Base-by-base conservation (phyloP, 2,329 filamentous ascomycete species). In the Talaromyces pinophilus region DNA sequence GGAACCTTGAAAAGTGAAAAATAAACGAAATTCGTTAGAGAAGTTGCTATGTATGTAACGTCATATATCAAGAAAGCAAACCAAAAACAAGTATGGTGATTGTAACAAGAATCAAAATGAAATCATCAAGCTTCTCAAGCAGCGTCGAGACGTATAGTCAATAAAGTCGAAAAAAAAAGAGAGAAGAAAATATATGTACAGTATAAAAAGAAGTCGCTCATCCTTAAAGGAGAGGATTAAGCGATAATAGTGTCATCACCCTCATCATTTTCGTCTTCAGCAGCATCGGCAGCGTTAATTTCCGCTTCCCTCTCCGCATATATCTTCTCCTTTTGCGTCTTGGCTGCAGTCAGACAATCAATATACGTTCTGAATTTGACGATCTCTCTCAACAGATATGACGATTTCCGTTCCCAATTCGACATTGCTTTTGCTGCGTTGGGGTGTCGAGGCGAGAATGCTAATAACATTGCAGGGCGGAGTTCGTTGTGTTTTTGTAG, bases 321-420 rank as follows among this genome's bases (percentile, higher is more conserved):
- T 50, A 97, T 89, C 74, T 89, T 89, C 55, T 86, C 84, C 75
- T 91, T 93, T 64, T 88, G 84, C 38, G 76, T 80, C 71, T 91
- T 87, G 0, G 93, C 93, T 44, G 87, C 86, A 66, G 88, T 84
- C 61, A 99, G 81, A 40, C 88, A 89, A 77, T 98, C 95, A 71
- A 97, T 93, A 74, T 98, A 99, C 0, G 93, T 98, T 67, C 90
- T 85, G 81, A 97, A 98, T 79, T 98, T 98, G 78, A 98, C 93
- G 77, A 96, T 97, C 81, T 99, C 95, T 42, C 92, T 85, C 13
- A 98, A 84, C 48, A 99, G 82, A 76, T 98, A 97, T 35, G 92
- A 90, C 65, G 92, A 96, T 82, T 98, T 98, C 74, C 91, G 89
- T 82, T 99, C 93, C 94, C 95, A 99, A 78, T 99, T 99, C 22